Evolutionary conservation across 306 rosid species (phyloP).

Genomic region (Sechiopsis laciniata): DNA sequence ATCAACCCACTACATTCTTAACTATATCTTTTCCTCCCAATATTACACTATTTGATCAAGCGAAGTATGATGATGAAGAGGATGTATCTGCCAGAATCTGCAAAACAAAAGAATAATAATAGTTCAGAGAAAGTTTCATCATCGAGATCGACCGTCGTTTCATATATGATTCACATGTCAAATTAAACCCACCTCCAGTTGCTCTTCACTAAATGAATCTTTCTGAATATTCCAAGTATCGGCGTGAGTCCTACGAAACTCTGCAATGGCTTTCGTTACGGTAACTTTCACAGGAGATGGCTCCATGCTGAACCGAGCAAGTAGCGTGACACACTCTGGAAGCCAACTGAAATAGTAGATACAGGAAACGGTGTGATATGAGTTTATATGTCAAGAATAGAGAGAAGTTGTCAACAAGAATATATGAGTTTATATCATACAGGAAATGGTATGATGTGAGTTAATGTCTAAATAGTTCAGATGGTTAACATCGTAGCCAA

Average conservation of each 20-base stretch:
- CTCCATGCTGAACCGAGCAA: conserved; percentile 87
- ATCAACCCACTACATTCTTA: conserved; percentile 32
- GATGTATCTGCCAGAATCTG: conserved; percentile 98
- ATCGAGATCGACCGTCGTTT: not conserved
- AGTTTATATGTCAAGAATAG: too few relatives aligned
- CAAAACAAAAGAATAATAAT: conserved; percentile 12
- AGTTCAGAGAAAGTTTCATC: not conserved
- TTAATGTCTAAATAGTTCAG: not conserved
- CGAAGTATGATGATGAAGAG: conserved; percentile 90
- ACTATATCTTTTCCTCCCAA: conserved; percentile 32
- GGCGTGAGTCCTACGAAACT: conserved; percentile 96
- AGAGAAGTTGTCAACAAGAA: too few relatives aligned
- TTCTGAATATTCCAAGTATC: conserved; percentile 98
- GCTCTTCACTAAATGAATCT: conserved; percentile 82
- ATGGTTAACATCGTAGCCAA: not conserved
- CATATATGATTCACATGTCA: not conserved
- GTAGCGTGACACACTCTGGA: conserved; percentile 84
- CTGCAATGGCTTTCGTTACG: conserved; percentile 96
- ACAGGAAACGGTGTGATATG: not conserved
- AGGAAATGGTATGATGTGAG: too few relatives aligned
- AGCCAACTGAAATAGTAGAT: conserved; percentile 61
- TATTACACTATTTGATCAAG: conserved; percentile 47
- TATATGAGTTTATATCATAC: too few relatives aligned
- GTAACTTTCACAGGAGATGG: conserved; percentile 88
- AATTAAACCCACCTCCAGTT: conserved; percentile 59